Percentiles rank a stretch among this genome's conserved stretches.
Evolutionary conservation across 768 basidiomycete genomes (phyloP).

Genomic region (Mrakia hoshinonis): DNA sequence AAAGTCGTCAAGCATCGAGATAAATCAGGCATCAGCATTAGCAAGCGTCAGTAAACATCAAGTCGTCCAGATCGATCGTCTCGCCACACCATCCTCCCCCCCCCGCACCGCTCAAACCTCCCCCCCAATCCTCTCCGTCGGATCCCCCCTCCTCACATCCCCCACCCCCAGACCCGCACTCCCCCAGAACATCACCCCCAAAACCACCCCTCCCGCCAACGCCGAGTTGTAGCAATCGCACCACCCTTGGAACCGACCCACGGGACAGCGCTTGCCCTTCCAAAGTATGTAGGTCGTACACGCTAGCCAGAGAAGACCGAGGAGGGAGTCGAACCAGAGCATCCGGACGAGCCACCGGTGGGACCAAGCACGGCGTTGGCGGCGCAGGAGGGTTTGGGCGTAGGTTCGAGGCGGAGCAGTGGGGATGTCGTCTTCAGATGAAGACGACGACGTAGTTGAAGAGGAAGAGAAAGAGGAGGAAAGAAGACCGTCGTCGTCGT

Average conservation of each 20-base stretch:
- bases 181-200: too few species aligned
- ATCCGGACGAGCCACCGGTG: not conserved
- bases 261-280: constrained; percentile 1
- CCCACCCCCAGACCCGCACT: too few species aligned
- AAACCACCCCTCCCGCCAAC: too few species aligned
- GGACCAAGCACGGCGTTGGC: not conserved
- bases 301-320: not conserved
- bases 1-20: too few species aligned
- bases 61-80: too few species aligned
- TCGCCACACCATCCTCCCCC: not conserved
- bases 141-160: not conserved
- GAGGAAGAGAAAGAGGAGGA: not conserved
- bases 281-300: not conserved
- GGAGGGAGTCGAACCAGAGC: not conserved
- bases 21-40: too few species aligned
- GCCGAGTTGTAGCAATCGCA: not conserved
- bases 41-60: too few species aligned
- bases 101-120: not conserved
- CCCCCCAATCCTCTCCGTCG: not conserved
- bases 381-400: not conserved
- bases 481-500: not conserved
- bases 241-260: not conserved
- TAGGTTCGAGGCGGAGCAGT: not conserved
- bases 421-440: not conserved
- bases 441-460: too few species aligned